phyloP scores from a whole-genome alignment of 371 early-diverging fungal genomes.

The Lichtheimia corymbifera region DNA sequence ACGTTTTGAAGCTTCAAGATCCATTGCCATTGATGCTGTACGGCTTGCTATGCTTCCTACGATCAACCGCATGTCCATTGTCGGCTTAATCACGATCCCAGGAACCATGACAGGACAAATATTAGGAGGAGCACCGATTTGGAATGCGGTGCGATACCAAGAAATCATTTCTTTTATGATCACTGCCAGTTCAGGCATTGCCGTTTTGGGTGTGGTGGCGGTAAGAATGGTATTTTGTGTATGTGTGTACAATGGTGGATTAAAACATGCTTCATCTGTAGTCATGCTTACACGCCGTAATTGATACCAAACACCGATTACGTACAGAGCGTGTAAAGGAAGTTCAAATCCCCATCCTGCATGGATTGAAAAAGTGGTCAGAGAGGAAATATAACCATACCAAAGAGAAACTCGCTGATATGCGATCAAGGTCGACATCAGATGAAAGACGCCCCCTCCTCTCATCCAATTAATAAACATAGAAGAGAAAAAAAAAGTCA shows the following conservation, averaged over 20 bases:
- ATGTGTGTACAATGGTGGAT: background rate
- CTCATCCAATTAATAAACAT: background rate
- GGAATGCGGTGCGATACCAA: constrained; percentile 77
- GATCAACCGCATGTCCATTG: constrained; percentile 81
- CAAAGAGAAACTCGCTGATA: background rate
- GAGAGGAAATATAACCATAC: background rate
- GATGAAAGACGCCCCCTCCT: constrained; percentile 7
- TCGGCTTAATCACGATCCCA: constrained; percentile 84
- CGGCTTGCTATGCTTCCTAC: constrained; percentile 77
- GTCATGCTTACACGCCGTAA: constrained; percentile 50
- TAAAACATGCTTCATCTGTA: constrained; percentile 9
- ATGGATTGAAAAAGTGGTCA: background rate
- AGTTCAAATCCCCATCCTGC: constrained; percentile 6
- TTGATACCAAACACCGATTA: constrained; percentile 53
- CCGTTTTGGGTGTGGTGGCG: constrained; percentile 60
- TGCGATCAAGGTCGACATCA: background rate
- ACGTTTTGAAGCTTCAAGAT: constrained; percentile 79
- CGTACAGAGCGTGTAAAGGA: constrained; percentile 50
- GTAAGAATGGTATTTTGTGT: constrained; percentile 19
- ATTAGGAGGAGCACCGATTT: constrained; percentile 76
- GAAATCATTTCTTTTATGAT: constrained; percentile 82
- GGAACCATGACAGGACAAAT: constrained; percentile 88
- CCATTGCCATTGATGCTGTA: constrained; percentile 72
- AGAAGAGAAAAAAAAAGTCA: background rate
- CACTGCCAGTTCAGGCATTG: constrained; percentile 56